phyloP scores from a whole-genome alignment of 805 yeast genomes.

The Yarrowia deformans region DNA sequence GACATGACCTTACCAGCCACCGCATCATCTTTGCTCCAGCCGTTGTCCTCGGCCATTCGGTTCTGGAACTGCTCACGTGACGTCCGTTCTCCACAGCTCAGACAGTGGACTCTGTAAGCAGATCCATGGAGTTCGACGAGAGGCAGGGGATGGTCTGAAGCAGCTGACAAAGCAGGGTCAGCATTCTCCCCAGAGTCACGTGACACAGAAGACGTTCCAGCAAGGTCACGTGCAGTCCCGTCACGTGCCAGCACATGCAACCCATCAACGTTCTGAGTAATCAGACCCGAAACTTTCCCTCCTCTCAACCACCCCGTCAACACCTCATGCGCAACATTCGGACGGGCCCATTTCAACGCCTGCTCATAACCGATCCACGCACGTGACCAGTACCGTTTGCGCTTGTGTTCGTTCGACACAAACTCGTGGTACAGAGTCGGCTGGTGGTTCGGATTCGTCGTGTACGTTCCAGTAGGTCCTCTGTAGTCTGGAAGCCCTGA shows the following conservation, averaged over 20 bases:
- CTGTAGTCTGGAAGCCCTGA: slow-evolving; percentile 91
- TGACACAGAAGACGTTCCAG: no score
- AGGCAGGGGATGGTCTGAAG: not conserved
- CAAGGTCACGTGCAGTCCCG: not conserved
- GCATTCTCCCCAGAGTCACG: no score
- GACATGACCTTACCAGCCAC: not conserved
- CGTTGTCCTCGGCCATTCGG: not conserved
- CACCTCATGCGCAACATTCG: slow-evolving; percentile 21
- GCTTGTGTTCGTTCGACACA: slow-evolving; percentile 4
- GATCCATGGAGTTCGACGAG: slow-evolving; percentile 29
- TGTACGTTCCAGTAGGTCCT: slow-evolving; percentile 30
- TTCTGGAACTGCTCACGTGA: slow-evolving; percentile 6
- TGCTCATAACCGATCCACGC: slow-evolving; percentile 35
- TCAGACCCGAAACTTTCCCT: not conserved
- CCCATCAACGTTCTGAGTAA: slow-evolving; percentile 35
- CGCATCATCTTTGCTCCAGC: not conserved
- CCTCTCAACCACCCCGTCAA: not conserved
- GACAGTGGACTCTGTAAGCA: slow-evolving; percentile 24
- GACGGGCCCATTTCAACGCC: slow-evolving; percentile 22
- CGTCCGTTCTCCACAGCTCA: not conserved
- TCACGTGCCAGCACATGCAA: slow-evolving; percentile 8
- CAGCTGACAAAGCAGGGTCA: no score
- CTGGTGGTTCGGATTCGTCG: slow-evolving; percentile 31
- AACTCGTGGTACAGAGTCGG: slow-evolving; percentile 37
- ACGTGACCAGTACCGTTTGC: slow-evolving; percentile 39